Conservation (phyloP, 1,284 basidiomycete genomes). For the Fomes fomentarius region DNA sequence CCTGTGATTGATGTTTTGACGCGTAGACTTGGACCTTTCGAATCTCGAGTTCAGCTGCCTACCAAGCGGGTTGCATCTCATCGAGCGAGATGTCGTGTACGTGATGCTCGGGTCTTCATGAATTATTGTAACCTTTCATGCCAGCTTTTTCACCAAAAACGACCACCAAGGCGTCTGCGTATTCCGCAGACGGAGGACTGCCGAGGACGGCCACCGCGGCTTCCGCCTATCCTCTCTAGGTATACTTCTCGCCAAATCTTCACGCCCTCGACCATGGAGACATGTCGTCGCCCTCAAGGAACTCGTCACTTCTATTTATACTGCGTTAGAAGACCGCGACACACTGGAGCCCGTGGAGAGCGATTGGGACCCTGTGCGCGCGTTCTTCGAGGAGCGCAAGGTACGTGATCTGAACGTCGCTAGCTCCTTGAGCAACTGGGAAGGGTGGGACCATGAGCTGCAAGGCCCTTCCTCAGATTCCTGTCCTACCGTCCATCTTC, state of each 20-base stretch:
- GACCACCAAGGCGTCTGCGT: conserved; percentile 71
- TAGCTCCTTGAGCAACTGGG: conserved; percentile 57
- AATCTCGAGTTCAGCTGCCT: conserved; percentile 78
- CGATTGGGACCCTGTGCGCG: conserved; percentile 64
- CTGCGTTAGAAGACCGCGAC: conserved; percentile 49
- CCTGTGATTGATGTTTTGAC: not conserved
- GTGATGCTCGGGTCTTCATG: conserved; percentile 2
- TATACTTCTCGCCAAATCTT: conserved; percentile 67
- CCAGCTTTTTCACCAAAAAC: conserved; percentile 73
- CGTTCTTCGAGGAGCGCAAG: conserved; percentile 68
- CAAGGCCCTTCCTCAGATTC: conserved; percentile 42
- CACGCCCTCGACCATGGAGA: conserved; percentile 69
- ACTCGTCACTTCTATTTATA: conserved; percentile 59
- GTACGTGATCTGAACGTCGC: conserved; percentile 48
- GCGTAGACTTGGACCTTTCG: conserved; percentile 62
- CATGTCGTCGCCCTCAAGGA: conserved; percentile 66
- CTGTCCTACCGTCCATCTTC: conserved; percentile 64
- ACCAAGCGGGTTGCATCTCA: conserved; percentile 78
- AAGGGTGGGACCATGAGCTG: conserved; percentile 67
- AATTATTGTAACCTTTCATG: not conserved
- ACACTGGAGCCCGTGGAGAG: conserved; percentile 52
- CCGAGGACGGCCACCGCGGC: conserved; percentile 73
- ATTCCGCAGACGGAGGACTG: conserved; percentile 66
- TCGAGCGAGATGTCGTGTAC: conserved; percentile 77
- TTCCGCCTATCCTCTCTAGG: conserved; percentile 78